A percentile compares a stretch with the other conserved stretches of the same genome.
phyloP scores from a whole-genome alignment of 495 filamentous ascomycete species.

The Xylona heveae region DNA sequence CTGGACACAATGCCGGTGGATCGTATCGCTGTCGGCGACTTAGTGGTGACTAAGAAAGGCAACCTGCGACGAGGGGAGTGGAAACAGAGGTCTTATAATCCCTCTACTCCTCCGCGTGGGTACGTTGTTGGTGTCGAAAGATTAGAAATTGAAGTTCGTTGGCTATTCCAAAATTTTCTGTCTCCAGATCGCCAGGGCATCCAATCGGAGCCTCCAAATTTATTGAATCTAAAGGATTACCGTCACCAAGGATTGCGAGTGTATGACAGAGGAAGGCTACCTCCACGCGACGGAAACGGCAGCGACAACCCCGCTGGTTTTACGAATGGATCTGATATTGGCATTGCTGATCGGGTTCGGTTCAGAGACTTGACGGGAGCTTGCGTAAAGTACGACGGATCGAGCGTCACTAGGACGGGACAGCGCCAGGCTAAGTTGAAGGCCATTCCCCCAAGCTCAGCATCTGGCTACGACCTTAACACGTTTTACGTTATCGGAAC shows the following conservation, averaged over 20 bases:
- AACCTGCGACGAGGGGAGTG: slow-evolving; percentile 28
- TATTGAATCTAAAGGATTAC: slow-evolving; percentile 9
- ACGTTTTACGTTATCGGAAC: slow-evolving; percentile 25
- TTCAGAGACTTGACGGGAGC: slow-evolving; percentile 28
- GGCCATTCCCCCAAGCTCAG: slow-evolving; percentile 23
- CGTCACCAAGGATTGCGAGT: slow-evolving; percentile 8
- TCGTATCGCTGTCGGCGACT: slow-evolving; percentile 22
- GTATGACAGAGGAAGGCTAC: slow-evolving; percentile 10
- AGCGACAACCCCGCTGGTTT: slow-evolving; percentile 10
- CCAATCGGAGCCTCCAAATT: slow-evolving; percentile 7
- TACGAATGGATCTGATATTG: slow-evolving; percentile 8
- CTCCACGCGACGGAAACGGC: slow-evolving; percentile 3
- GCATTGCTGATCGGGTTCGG: slow-evolving; percentile 24
- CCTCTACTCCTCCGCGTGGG: slow-evolving; percentile 19
- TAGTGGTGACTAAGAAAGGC: slow-evolving; percentile 23
- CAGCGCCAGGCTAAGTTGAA: slow-evolving; percentile 10
- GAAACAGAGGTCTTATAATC: slow-evolving; percentile 26
- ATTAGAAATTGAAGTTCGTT: slow-evolving; percentile 21
- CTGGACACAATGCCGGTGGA: slow-evolving; percentile 5
- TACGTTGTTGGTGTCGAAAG: slow-evolving; percentile 26
- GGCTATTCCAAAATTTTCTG: slow-evolving; percentile 26
- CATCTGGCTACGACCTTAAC: slow-evolving; percentile 36
- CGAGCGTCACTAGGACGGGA: slow-evolving; percentile 6
- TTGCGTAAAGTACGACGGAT: slow-evolving; percentile 24
- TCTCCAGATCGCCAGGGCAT: slow-evolving; percentile 9